phyloP scores from a whole-genome alignment of 164 flowering plant genomes.

The Dillenia turbinata region DNA sequence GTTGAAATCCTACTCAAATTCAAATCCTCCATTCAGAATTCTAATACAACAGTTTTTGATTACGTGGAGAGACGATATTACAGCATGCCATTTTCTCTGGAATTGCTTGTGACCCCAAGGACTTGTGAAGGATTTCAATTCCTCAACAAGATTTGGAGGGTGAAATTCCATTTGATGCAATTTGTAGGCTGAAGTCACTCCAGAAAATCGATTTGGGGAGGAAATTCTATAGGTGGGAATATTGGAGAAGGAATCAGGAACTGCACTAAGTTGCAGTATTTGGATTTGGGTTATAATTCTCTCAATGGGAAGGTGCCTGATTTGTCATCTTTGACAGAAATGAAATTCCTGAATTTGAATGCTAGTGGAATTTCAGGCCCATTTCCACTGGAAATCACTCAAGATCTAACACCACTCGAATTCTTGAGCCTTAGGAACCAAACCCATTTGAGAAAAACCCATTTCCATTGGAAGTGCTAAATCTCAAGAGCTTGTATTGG shows the following conservation, averaged over 20 bases:
- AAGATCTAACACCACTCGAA: slow-evolving; percentile 25
- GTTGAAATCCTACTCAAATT: slow-evolving; percentile 38
- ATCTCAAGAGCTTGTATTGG: slow-evolving; percentile 45
- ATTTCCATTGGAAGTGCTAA: slow-evolving; percentile 48
- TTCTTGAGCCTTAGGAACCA: slow-evolving; percentile 59
- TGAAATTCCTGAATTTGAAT: slow-evolving; percentile 40
- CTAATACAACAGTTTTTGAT: slow-evolving; percentile 24
- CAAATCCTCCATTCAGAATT: slow-evolving; percentile 28
- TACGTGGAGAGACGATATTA: slow-evolving; percentile 33
- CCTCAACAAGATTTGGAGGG: slow-evolving; percentile 25
- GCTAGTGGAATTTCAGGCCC: slow-evolving; percentile 48
- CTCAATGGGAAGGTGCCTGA: slow-evolving; percentile 52
- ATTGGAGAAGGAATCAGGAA: slow-evolving; percentile 30
- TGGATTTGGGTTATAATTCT: slow-evolving; percentile 47
- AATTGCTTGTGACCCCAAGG: slow-evolving; percentile 36
- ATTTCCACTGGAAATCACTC: slow-evolving; percentile 61
- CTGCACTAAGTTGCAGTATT: slow-evolving; percentile 34
- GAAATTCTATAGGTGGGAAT: slow-evolving; percentile 39
- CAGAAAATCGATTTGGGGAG: slow-evolving; percentile 37
- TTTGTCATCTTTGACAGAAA: slow-evolving; percentile 28
- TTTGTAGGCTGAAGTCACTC: slow-evolving; percentile 44
- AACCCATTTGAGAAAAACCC: slow-evolving; percentile 39
- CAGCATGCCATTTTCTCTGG: slow-evolving; percentile 54
- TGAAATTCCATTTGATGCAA: slow-evolving; percentile 36
- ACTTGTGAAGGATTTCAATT: slow-evolving; percentile 41